A percentile compares a stretch with the other conserved stretches of the same genome.
These are phyloP conservation scores for Penicillium digitatum DNA, from an alignment of 2,329 filamentous ascomycete species.

Conservation along the genomic window DNA sequence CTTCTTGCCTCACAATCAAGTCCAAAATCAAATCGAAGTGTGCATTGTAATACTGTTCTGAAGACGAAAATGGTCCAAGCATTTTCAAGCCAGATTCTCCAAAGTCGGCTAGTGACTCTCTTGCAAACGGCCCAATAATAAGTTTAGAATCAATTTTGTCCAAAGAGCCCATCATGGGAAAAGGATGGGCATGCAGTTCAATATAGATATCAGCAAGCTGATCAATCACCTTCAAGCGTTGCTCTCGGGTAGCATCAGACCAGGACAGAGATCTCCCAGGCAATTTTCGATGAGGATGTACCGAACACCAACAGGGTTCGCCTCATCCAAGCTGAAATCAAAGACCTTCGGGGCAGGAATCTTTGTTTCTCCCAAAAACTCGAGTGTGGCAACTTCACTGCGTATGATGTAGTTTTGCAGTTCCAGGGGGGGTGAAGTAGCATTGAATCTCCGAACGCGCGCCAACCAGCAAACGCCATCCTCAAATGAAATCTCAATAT, in stretches of 20 bases:
- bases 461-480: constrained; percentile 46
- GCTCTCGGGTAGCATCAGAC: constrained; percentile 31
- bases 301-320: constrained; percentile 38
- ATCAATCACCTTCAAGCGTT: constrained; percentile 36
- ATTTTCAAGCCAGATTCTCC: constrained; percentile 19
- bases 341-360: constrained; percentile 40
- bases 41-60: constrained; percentile 36
- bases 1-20: constrained; percentile 36
- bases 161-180: constrained; percentile 39
- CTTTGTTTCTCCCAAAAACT: constrained; percentile 37
- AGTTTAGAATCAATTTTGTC: constrained; percentile 21
- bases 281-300: constrained; percentile 47
- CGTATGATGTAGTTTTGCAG: constrained; percentile 31
- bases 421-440: constrained; percentile 38
- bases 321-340: constrained; percentile 35
- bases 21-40: constrained; percentile 38
- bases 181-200: constrained; percentile 39
- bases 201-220: constrained; percentile 42
- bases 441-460: constrained; percentile 42
- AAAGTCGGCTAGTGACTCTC: constrained; percentile 39
- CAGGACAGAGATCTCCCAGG: constrained; percentile 39
- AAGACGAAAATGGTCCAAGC: constrained; percentile 36
- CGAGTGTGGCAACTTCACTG: constrained; percentile 44
- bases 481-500: constrained; percentile 43
- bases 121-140: constrained; percentile 38